A percentile compares a stretch with the other conserved stretches of the same genome.
phyloP scores from a whole-genome alignment of 805 yeast species.

The Cyberlindnera samutprakarnensis region DNA sequence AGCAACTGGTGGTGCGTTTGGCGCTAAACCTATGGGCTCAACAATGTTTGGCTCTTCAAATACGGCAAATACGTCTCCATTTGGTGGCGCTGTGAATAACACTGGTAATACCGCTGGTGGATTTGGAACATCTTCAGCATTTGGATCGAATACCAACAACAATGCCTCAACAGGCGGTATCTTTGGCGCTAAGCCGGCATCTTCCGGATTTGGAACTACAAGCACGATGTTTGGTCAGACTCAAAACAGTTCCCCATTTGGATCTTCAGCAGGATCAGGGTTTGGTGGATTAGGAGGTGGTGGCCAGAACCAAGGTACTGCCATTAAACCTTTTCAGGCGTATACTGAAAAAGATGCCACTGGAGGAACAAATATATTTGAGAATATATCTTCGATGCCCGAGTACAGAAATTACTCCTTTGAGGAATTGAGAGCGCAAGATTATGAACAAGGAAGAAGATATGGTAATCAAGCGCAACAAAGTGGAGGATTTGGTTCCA shows the following conservation, averaged over 20 bases:
- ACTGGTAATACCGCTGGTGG: conserved; percentile 24
- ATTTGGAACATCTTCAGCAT: conserved; percentile 26
- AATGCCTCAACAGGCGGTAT: conserved; percentile 25
- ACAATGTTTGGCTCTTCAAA: conserved; percentile 12
- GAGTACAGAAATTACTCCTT: conserved; percentile 75
- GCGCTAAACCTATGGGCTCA: conserved; percentile 21
- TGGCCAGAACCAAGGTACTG: conserved; percentile 55
- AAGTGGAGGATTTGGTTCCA: conserved; percentile 28
- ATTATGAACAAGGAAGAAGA: conserved; percentile 68
- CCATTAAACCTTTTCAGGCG: conserved; percentile 61
- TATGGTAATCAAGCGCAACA: conserved; percentile 37
- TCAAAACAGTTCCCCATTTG: conserved; percentile 34
- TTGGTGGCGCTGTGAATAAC: conserved; percentile 16
- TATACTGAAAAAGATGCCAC: conserved; percentile 65
- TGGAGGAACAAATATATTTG: conserved; percentile 51
- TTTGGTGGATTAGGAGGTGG: conserved; percentile 18
- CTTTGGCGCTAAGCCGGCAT: conserved; percentile 32
- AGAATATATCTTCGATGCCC: conserved; percentile 82
- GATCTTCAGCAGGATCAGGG: conserved; percentile 17
- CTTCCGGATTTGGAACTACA: conserved; percentile 18
- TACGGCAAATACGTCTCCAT: conserved; percentile 13
- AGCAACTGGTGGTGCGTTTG: conserved; percentile 11
- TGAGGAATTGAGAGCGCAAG: conserved; percentile 86
- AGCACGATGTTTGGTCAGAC: conserved; percentile 9
- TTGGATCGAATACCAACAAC: conserved; percentile 28